Evolutionary conservation across 345 rosid genomes (phyloP).

Genomic region (Syzygium grande): DNA sequence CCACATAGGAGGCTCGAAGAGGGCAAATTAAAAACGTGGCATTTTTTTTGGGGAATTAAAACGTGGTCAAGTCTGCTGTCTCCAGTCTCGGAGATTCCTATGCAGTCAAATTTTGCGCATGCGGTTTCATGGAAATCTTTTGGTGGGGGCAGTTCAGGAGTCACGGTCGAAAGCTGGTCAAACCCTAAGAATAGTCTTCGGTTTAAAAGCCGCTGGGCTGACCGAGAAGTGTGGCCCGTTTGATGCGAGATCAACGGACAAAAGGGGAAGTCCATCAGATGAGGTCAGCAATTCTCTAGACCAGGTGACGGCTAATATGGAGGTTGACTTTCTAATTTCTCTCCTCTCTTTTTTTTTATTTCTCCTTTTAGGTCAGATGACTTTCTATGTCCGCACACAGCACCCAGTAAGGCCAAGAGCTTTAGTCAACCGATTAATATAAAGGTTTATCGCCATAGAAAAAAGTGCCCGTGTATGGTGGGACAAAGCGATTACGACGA

Average conservation of each 20-base stretch:
- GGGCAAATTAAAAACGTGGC: neutral
- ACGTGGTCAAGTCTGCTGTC: constrained; percentile 9
- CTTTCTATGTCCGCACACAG: neutral
- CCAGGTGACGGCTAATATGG: neutral
- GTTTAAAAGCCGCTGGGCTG: neutral
- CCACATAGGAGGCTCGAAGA: neutral
- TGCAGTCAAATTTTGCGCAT: neutral
- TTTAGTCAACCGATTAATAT: neutral
- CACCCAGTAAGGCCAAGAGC: neutral
- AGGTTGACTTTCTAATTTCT: neutral
- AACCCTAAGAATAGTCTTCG: neutral
- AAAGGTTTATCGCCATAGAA: neutral
- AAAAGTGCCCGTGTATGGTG: neutral
- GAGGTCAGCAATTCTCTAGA: neutral
- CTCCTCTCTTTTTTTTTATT: neutral
- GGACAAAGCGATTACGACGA: neutral
- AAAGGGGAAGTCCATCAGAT: neutral
- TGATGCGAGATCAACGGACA: neutral
- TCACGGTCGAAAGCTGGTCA: neutral
- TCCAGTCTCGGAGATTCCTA: neutral
- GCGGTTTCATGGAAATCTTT: neutral
- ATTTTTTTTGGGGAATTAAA: neutral
- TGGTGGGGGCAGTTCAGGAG: neutral
- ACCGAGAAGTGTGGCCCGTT: neutral
- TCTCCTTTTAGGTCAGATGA: neutral